Evolutionary conservation across 345 rosid species (phyloP), one percentile per base, ranked within the genome.

Genomic region (Capsella bursapastoris): DNA sequence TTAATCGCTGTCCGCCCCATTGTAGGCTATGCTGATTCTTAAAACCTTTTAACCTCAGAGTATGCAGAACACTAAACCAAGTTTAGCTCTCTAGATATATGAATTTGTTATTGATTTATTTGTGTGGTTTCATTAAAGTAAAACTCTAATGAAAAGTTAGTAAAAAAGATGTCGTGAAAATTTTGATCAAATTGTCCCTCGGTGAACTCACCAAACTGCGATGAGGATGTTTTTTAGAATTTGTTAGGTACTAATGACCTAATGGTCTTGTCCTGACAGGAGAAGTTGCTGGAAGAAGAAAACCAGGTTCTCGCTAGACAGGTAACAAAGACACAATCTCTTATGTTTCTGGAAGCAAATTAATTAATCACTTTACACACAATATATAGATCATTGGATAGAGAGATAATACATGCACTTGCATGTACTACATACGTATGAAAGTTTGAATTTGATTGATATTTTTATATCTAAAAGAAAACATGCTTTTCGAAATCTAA

Each of bases 191-290:
- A 44, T 32, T 32, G 11, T 8, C 45, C 62, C 55, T 43, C 0
- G 12, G 1, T 28, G 55, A 55, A 41, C 6, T 12, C 7, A 44
- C 77, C 15, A 4, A 40, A 2, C 34, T 29, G 4, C 1, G n/a
- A 9, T 34, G 58, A 58, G 7, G 44, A 62, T 41, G 32, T 8
- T 15, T 16, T 34, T 18, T 28, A 13, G 16, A 34, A 14, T 6
- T 12, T 7, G 13, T 50, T 58, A 28, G 44, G 55, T 63, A 64
- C 12, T 7, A 0, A 64, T 55, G 0, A 6, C 58, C 5, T 40
- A 68, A 12, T 61, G 53, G 27, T 75, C n/a, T 52, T 75, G 35
- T 25, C 18, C 55, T 56, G 70, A 64, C 66, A 77, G 76, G 76
- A 57, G 67, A 70, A 64, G 53, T 3, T 57, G 40, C 8, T 64